phyloP scores from a whole-genome alignment of 2,329 filamentous ascomycete species.

The Arthrobotrys megalospora region DNA sequence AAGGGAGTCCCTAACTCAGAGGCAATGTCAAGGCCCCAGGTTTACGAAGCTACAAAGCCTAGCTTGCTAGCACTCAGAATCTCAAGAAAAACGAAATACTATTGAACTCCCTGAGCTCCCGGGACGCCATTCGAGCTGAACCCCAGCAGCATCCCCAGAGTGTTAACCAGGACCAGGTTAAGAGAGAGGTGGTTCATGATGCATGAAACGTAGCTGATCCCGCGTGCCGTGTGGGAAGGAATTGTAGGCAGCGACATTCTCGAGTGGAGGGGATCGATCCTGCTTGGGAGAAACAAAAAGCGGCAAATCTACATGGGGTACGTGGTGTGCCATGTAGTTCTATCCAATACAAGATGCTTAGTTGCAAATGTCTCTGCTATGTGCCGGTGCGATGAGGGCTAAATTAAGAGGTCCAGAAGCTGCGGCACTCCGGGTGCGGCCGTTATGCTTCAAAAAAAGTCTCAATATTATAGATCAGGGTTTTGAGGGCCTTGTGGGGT shows the following conservation, averaged over 20 bases:
- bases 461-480: constrained; percentile 39
- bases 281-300: constrained; percentile 55
- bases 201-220: constrained; percentile 55
- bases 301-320: constrained; percentile 39
- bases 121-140: constrained; percentile 12
- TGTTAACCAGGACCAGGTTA: constrained; percentile 28
- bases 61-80: background rate
- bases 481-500: constrained; percentile 37
- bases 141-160: constrained; percentile 13
- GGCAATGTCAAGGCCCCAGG: constrained; percentile 4
- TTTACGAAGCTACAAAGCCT: constrained; percentile 14
- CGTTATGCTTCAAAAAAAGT: constrained; percentile 35
- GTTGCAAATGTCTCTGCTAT: constrained; percentile 28
- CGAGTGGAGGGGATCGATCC: constrained; percentile 35
- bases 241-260: constrained; percentile 47
- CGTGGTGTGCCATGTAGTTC: constrained; percentile 8
- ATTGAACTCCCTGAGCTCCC: background rate
- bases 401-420: constrained; percentile 17
- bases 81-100: constrained; percentile 8
- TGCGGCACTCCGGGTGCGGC: constrained; percentile 42
- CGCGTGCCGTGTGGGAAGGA: constrained; percentile 44
- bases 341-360: constrained; percentile 34
- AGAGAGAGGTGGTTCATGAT: background rate
- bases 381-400: constrained; percentile 17
- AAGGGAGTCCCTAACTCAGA: constrained; percentile 29